phyloP scores from a whole-genome alignment of 495 filamentous ascomycete genomes.

The Aspergillus sclerotiicarbonarius region DNA sequence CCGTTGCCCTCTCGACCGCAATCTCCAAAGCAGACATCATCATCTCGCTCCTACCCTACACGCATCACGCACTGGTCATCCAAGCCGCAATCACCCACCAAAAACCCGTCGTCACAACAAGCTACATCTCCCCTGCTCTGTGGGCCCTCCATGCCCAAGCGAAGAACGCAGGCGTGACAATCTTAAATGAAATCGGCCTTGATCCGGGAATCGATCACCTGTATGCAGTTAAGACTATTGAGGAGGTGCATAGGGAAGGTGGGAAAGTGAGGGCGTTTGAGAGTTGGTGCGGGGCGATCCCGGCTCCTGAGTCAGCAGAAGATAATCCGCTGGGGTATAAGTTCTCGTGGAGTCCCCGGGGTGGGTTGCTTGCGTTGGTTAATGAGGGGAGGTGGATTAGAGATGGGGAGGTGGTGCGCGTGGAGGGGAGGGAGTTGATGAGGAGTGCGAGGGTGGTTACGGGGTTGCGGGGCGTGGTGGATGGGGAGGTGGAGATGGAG shows the following conservation, averaged over 20 bases:
- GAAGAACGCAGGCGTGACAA: not conserved
- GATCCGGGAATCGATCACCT: slow-evolving; percentile 8
- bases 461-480: no score
- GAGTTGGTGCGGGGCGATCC: slow-evolving; percentile 7
- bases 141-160: slow-evolving; percentile 2
- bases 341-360: slow-evolving; percentile 8
- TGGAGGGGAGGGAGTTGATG: slow-evolving; percentile 1
- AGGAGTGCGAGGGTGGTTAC: not conserved
- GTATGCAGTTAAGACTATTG: slow-evolving; percentile 6
- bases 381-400: slow-evolving; percentile 3
- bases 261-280: slow-evolving; percentile 3
- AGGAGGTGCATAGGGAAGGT: slow-evolving; percentile 1
- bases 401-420: not conserved
- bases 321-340: slow-evolving; percentile 3
- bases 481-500: not conserved
- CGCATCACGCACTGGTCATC: not conserved
- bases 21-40: not conserved
- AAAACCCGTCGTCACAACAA: slow-evolving; percentile 7
- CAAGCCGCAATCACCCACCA: not conserved
- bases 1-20: not conserved
- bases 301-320: not conserved
- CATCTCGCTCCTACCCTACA: slow-evolving; percentile 1
- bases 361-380: not conserved
- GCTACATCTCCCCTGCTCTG: slow-evolving; percentile 6
- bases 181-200: slow-evolving; percentile 5